Evolutionary conservation across 805 yeast species (phyloP), one percentile per base, ranked within the genome.

Genomic region (Wickerhamiella dianesei): DNA sequence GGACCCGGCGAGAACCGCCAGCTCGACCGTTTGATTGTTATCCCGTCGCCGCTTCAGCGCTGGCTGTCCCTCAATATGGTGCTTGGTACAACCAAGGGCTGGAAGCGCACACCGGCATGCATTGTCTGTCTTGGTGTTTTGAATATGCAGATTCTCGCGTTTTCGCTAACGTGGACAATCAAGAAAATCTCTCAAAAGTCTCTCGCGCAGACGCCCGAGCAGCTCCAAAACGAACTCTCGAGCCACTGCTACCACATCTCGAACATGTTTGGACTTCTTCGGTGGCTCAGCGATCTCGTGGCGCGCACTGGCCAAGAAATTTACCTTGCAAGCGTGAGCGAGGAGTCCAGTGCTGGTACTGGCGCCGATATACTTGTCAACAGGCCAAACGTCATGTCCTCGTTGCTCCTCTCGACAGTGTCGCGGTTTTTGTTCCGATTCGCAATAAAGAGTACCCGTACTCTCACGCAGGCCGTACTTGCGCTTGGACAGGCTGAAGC

Each of bases 201-300:
- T 21, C 43, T 44, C 21, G 50, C 55, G 25, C 51, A 50, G 14
- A 41, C 48, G 2, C 52, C 53, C 3, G 51, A 73, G 74, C 47
- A 63, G 46, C 77, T 77, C 54, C 77, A 69, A 45, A 48, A 51
- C 5, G 61, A 60, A 21, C 47, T 59, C 3, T 52, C 55, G 17
- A 47, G 57, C n/a, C 50, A 55, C 19, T 57, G 62, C 43, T 54
- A 48, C 43, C 62, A 61, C 44, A 43, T 60, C 21, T 45, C 52
- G 5, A 47, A 59, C 3, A 55, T 68, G 54, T 63, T 84, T n/a
- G 96, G 96, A 0, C 75, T 82, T 37, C 76, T 82, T 6, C 76
- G 85, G 56, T 89, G 96, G 96, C 74, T 84, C 53, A 73, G 85
- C 29, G 96, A 87, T 59, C 75, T 85, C 50, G 69, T 85, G 46